Percentiles rank a stretch among this genome's conserved stretches.
Conservation (phyloP, 2,329 filamentous ascomycete genomes). For the Pseudocercospora eumusae region DNA sequence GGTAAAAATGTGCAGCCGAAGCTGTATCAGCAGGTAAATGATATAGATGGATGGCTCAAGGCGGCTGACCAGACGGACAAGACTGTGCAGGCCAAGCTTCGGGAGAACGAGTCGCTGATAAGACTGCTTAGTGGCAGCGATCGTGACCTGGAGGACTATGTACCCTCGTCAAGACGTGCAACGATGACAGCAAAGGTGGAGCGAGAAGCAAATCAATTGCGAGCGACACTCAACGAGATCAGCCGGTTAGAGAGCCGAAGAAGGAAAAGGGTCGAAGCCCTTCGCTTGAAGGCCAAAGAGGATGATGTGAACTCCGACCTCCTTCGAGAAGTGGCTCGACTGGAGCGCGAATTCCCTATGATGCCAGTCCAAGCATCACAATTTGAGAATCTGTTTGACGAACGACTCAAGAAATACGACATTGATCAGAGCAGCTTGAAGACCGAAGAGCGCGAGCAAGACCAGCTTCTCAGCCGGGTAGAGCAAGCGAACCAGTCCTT, state of each 20-base stretch:
- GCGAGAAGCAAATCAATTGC: conserved; percentile 72
- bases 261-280: conserved; percentile 72
- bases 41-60: conserved; percentile 85
- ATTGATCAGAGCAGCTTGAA: conserved; percentile 71
- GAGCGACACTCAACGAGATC: conserved; percentile 81
- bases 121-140: conserved; percentile 76
- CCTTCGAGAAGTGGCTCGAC: conserved; percentile 74
- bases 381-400: conserved; percentile 89
- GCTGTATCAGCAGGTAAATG: conserved; percentile 71
- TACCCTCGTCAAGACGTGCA: conserved; percentile 79
- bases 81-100: conserved; percentile 75
- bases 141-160: conserved; percentile 79
- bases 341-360: conserved; percentile 84
- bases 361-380: conserved; percentile 83
- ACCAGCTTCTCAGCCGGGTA: conserved; percentile 67
- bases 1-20: conserved; percentile 70
- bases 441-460: conserved; percentile 75
- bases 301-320: conserved; percentile 88
- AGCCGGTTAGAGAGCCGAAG: conserved; percentile 78
- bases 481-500: conserved; percentile 78
- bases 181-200: conserved; percentile 80
- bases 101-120: conserved; percentile 72
- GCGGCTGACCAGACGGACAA: conserved; percentile 67
- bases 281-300: conserved; percentile 75
- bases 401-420: conserved; percentile 78